Conservation (phyloP, 805 yeast genomes). For the Pichia gijzeniarum region DNA sequence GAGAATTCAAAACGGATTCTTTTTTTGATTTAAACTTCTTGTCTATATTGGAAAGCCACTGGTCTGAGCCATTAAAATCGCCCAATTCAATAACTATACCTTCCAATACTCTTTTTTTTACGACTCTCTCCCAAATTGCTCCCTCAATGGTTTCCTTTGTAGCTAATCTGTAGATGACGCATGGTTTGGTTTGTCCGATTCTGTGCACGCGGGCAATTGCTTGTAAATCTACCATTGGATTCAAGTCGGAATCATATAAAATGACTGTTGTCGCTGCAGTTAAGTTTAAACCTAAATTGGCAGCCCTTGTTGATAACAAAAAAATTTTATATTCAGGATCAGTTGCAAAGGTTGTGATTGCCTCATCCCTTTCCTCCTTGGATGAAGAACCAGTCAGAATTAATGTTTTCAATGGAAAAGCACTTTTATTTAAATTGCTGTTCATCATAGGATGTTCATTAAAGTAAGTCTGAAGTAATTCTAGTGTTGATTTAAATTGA, state of each 20-base stretch:
- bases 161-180: slow-evolving; percentile 71
- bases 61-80: slow-evolving; percentile 35
- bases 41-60: slow-evolving; percentile 9
- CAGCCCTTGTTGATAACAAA: slow-evolving; percentile 84
- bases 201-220: slow-evolving; percentile 96
- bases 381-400: slow-evolving; percentile 59
- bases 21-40: slow-evolving; percentile 11
- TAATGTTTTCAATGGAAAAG: slow-evolving; percentile 11
- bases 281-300: slow-evolving; percentile 87
- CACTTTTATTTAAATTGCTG: slow-evolving; percentile 33
- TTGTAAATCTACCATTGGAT: slow-evolving; percentile 93
- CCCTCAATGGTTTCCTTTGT: slow-evolving; percentile 80
- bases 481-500: slow-evolving; percentile 87
- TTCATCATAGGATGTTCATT: slow-evolving; percentile 22
- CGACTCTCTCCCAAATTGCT: slow-evolving; percentile 69
- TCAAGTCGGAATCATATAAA: slow-evolving; percentile 92
- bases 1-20: slow-evolving; percentile 25
- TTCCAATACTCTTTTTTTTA: slow-evolving; percentile 73
- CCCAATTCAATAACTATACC: slow-evolving; percentile 68
- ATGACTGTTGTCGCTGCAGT: slow-evolving; percentile 86
- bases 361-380: slow-evolving; percentile 58
- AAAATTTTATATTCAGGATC: slow-evolving; percentile 43
- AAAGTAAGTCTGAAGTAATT: slow-evolving; percentile 72
- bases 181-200: slow-evolving; percentile 85
- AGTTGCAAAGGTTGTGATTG: slow-evolving; percentile 48